These are phyloP conservation scores for Chrysoporthe cubensis DNA, from an alignment of 2,329 filamentous ascomycete genomes.

Conservation along the genomic window DNA sequence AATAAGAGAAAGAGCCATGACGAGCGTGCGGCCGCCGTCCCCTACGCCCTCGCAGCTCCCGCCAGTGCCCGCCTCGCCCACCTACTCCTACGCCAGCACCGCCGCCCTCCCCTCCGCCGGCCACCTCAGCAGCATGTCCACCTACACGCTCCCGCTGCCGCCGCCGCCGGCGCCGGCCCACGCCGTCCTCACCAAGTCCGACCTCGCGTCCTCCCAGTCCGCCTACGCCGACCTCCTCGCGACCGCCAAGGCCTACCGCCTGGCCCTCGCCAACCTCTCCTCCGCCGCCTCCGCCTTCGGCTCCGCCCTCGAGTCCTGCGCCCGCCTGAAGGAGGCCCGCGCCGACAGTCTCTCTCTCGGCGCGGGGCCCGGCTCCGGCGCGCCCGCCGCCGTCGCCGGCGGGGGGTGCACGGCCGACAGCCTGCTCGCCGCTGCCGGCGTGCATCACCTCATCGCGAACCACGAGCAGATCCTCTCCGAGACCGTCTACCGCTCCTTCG, in stretches of 20 bases:
- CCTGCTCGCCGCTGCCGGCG: constrained; percentile 64
- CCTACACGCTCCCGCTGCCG: constrained; percentile 61
- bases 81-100: constrained; percentile 59
- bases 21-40: constrained; percentile 42
- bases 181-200: constrained; percentile 64
- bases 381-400: constrained; percentile 48
- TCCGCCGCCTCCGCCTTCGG: constrained; percentile 66
- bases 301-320: constrained; percentile 67
- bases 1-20: constrained; percentile 13
- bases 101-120: constrained; percentile 26
- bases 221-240: constrained; percentile 66
- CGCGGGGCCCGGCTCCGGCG: constrained; percentile 28
- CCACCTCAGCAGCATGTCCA: constrained; percentile 32
- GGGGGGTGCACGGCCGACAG: constrained; percentile 67
- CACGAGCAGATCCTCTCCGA: constrained; percentile 72
- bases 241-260: constrained; percentile 66
- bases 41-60: constrained; percentile 61
- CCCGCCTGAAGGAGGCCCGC: constrained; percentile 69
- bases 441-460: constrained; percentile 70
- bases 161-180: constrained; percentile 59
- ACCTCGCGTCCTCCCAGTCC: constrained; percentile 64
- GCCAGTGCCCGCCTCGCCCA: constrained; percentile 64
- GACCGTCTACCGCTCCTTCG: constrained; percentile 69
- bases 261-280: constrained; percentile 64
- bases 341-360: constrained; percentile 56